Conservation (phyloP, 2,329 filamentous ascomycete genomes). For the Exutisphaerella laricina region DNA sequence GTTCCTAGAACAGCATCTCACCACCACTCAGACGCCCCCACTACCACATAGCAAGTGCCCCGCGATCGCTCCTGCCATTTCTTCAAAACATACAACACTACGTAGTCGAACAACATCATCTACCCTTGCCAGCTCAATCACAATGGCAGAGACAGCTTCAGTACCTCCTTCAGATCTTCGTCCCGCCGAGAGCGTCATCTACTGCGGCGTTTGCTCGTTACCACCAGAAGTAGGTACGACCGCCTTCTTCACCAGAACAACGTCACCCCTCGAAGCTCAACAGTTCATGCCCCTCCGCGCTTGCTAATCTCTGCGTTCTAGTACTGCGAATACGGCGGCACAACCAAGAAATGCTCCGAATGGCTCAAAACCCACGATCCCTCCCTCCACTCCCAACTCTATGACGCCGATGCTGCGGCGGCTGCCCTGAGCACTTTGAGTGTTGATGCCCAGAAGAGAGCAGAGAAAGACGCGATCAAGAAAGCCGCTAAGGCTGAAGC, state of each 20-base stretch:
- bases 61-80: slow-evolving; percentile 1
- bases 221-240: slow-evolving; percentile 59
- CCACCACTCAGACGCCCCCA: too few species aligned
- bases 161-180: slow-evolving; percentile 20
- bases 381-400: slow-evolving; percentile 69
- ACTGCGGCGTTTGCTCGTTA: slow-evolving; percentile 62
- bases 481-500: slow-evolving; percentile 93
- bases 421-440: slow-evolving; percentile 81
- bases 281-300: neutral
- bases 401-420: slow-evolving; percentile 70
- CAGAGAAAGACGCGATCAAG: slow-evolving; percentile 92
- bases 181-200: slow-evolving; percentile 51
- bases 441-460: slow-evolving; percentile 86
- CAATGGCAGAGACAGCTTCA: slow-evolving; percentile 30
- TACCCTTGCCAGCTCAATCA: slow-evolving; percentile 1
- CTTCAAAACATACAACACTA: neutral
- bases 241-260: slow-evolving; percentile 10
- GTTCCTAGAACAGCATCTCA: too few species aligned
- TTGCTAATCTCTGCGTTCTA: too few species aligned
- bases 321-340: slow-evolving; percentile 99
- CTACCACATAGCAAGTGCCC: too few species aligned
- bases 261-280: neutral
- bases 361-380: slow-evolving; percentile 78
- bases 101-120: neutral
- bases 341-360: slow-evolving; percentile 92